Evolutionary conservation across 1,284 basidiomycete species (phyloP).

Genomic region (Quambalaria eucalypti): DNA sequence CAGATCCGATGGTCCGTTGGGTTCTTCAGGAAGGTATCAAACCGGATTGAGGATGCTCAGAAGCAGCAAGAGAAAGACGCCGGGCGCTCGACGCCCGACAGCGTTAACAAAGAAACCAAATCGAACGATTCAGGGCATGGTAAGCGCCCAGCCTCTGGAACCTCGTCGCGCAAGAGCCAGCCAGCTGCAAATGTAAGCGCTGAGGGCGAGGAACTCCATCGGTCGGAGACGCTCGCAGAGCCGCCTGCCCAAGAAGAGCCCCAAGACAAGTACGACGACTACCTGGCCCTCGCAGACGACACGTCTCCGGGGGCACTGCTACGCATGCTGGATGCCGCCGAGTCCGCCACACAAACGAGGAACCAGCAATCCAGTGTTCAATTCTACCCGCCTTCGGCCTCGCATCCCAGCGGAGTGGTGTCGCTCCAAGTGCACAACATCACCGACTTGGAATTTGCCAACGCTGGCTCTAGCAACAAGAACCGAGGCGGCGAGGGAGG

Average conservation of each 20-base stretch:
- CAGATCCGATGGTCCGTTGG: constrained; percentile 17
- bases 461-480: constrained; percentile 35
- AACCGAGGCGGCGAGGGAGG: constrained; percentile 13
- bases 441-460: constrained; percentile 43
- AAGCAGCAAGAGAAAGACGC: constrained; percentile 1
- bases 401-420: constrained; percentile 17
- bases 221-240: not conserved
- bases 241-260: not conserved
- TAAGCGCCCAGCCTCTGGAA: no score
- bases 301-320: not conserved
- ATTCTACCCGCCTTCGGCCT: constrained; percentile 19
- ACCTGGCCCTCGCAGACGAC: not conserved
- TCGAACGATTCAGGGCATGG: no score
- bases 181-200: not conserved
- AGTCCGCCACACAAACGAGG: constrained; percentile 1
- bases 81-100: no score
- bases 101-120: no score
- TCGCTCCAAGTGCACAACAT: constrained; percentile 30
- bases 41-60: not conserved
- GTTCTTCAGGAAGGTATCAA: constrained; percentile 20
- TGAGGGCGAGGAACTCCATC: not conserved
- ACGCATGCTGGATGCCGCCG: not conserved
- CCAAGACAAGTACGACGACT: not conserved
- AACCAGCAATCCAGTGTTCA: constrained; percentile 10
- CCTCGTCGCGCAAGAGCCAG: not conserved